Base-by-base conservation (phyloP, 257 asterid genomes). In the Solanum sitiens region DNA sequence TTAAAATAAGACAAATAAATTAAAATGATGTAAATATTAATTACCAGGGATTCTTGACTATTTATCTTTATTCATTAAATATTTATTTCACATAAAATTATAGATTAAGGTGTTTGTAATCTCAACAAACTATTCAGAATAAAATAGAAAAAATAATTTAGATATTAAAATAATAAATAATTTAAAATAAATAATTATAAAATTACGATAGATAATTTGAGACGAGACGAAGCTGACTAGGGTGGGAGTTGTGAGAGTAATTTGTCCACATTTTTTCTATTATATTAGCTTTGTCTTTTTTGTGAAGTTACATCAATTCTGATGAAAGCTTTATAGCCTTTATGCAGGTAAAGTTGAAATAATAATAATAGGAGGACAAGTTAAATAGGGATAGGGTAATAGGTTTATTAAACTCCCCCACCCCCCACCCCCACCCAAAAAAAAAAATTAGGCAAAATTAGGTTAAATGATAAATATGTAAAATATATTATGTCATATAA, bases 261-360 rank as follows among this genome's bases (percentile, higher is more conserved):
- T 87, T 88, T 87, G 80, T 89, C 82, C 89, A 9, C 61, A 20
- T 85, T 65, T 87, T 85, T 72, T 87, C 4, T 13, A 73, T 42
- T 30, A 23, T 76, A 27, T 79, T 73, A 18, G 30, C 2, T 20
- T 30, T 85, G 77, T 37, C 87, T 85, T 85, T 63, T 42, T 84
- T 86, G 93, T 79, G 35, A 35, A 65, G 89, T 68, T 86, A 35
- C 89, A 83, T 91, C 91, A 89, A 80, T 47, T 47, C 27, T 80
- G 44, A 30, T 53, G 39, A 27, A 32, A 80, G 70, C 85, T 80
- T 80, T 47, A 74, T 74, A 25, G 44, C 85, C 35, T 76, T 80
- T 47, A 27, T 30, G 44, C 85, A 50, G 44, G 68, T 80, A 80
- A 79, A 80, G 85, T 47, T 10, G 27, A 10, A 11, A 27, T 8